Evolutionary conservation across 2,329 filamentous ascomycete genomes (phyloP).

Genomic region (Exophiala phaeomuriformis): DNA sequence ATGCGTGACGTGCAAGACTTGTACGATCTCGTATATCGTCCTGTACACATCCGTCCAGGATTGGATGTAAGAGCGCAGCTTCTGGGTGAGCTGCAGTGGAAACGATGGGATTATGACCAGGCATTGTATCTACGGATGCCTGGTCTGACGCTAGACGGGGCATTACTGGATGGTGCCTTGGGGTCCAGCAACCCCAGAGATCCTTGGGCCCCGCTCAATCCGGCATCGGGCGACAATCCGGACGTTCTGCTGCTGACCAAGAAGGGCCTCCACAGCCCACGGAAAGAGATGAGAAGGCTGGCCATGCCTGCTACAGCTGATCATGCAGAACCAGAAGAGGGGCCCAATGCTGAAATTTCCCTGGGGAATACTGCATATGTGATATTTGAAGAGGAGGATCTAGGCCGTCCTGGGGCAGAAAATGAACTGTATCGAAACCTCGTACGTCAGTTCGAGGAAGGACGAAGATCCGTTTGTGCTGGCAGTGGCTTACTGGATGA

Average conservation of each 20-base stretch:
- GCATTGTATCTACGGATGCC: conserved; percentile 39
- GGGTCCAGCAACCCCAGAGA: conserved; percentile 8
- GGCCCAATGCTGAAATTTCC: background rate
- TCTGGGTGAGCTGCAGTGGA: conserved; percentile 23
- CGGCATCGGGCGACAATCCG: conserved; percentile 19
- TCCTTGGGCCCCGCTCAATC: conserved; percentile 20
- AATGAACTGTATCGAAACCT: conserved; percentile 5
- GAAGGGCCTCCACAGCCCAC: conserved; percentile 19
- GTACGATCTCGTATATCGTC: conserved; percentile 34
- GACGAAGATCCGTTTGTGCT: conserved; percentile 13
- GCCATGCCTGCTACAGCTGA: conserved; percentile 1
- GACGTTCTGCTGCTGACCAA: conserved; percentile 21
- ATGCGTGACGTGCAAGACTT: conserved; percentile 36
- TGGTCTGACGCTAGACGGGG: conserved; percentile 35
- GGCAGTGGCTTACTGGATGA: conserved; percentile 11
- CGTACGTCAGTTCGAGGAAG: conserved; percentile 6
- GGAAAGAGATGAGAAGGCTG: conserved; percentile 18
- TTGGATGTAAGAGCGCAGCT: conserved; percentile 21
- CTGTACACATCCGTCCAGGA: conserved; percentile 17
- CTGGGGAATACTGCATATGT: conserved; percentile 20
- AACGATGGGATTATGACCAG: conserved; percentile 34
- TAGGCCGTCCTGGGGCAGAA: conserved; percentile 1
- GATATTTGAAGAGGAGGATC: conserved; percentile 16
- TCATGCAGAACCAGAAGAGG: background rate
- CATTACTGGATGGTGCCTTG: conserved; percentile 36